phyloP scores from a whole-genome alignment of 352 stramenopile genomes.

The Phytopythium delawarense region DNA sequence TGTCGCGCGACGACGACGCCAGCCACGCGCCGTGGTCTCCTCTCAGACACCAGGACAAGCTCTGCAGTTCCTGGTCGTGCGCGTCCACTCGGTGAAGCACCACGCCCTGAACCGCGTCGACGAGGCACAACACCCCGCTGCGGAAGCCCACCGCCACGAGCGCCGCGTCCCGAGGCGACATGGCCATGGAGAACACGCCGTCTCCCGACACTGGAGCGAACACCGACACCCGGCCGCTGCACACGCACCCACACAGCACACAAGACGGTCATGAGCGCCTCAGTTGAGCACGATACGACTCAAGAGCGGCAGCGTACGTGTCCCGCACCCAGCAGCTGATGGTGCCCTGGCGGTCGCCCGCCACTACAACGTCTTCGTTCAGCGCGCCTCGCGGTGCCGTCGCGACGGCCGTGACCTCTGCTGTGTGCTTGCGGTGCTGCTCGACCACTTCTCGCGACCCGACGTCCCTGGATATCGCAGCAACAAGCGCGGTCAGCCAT shows the following conservation, averaged over 20 bases:
- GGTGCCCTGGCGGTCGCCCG: conserved; percentile 53
- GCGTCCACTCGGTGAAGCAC: conserved; percentile 45
- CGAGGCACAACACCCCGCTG: conserved; percentile 59
- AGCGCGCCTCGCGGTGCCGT: conserved; percentile 11
- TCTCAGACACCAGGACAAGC: conserved; percentile 34
- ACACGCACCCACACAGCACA: background rate
- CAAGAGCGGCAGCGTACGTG: conserved; percentile 25
- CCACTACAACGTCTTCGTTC: conserved; percentile 46
- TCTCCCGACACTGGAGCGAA: conserved; percentile 51
- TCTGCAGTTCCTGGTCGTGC: conserved; percentile 74
- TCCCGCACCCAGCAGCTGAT: conserved; percentile 59
- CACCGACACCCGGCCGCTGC: conserved; percentile 34
- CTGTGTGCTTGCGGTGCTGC: conserved; percentile 63
- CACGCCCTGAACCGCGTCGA: conserved; percentile 29
- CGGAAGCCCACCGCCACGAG: conserved; percentile 67
- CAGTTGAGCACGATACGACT: background rate
- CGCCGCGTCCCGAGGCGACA: conserved; percentile 42
- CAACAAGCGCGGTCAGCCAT: background rate
- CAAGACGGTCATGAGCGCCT: conserved; percentile 3
- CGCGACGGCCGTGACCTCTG: conserved; percentile 46
- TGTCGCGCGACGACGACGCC: conserved; percentile 64
- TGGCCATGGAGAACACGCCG: conserved; percentile 49
- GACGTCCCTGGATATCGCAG: conserved; percentile 35
- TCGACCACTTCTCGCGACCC: conserved; percentile 36
- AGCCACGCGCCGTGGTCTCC: conserved; percentile 23